phyloP scores from a whole-genome alignment of 768 basidiomycete species.

The Leccinum incarnatum region DNA sequence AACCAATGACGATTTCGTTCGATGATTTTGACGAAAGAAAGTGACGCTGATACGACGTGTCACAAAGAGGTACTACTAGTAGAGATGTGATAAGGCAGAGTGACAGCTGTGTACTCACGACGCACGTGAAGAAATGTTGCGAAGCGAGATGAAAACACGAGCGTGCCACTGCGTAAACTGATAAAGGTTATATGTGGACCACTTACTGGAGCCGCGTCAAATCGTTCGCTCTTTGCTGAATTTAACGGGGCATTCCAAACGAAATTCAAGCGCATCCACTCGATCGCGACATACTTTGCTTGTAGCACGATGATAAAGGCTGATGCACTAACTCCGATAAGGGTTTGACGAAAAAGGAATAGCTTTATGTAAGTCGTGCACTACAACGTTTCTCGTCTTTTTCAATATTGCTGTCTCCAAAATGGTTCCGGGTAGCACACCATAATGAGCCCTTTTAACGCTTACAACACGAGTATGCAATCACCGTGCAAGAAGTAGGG shows the following conservation, averaged over 20 bases:
- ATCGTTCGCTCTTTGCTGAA: not conserved
- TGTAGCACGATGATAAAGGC: too few species aligned
- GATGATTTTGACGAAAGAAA: not conserved
- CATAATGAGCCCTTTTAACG: too few species aligned
- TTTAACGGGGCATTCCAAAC: not conserved
- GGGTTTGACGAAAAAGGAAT: too few species aligned
- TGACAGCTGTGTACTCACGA: not conserved
- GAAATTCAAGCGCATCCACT: not conserved
- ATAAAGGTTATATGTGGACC: too few species aligned
- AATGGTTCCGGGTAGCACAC: too few species aligned
- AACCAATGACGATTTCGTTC: not conserved
- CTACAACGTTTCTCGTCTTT: too few species aligned
- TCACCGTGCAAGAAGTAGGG: too few species aligned
- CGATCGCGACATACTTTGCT: too few species aligned
- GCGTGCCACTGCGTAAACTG: not conserved
- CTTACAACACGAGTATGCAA: too few species aligned
- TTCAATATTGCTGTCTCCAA: too few species aligned
- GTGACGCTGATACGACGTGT: not conserved
- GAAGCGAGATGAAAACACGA: not conserved
- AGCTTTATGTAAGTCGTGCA: too few species aligned
- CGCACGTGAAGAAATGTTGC: not conserved
- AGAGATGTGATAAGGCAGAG: not conserved
- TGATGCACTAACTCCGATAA: too few species aligned
- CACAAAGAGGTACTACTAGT: not conserved
- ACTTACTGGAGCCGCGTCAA: not conserved